Evolutionary conservation across 371 early-diverging fungal species (phyloP).

Genomic region (Mortierella sp.): DNA sequence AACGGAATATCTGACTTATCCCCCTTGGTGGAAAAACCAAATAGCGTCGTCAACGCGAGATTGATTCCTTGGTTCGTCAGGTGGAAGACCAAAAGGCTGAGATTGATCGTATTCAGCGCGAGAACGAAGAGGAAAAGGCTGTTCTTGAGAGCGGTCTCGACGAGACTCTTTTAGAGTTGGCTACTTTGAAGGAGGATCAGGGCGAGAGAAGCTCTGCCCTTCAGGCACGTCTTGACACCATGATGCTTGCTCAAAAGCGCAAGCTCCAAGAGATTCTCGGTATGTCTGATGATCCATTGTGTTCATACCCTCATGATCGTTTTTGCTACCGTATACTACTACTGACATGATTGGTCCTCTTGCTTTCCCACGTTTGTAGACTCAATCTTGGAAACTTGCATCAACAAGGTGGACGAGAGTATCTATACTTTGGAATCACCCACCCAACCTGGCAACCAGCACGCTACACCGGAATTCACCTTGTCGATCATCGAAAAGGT

Average conservation of each 20-base stretch:
- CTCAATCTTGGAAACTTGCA: slow-evolving; percentile 87
- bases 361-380: slow-evolving; percentile 60
- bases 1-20: not conserved
- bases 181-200: slow-evolving; percentile 52
- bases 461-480: slow-evolving; percentile 91
- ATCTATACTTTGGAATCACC: slow-evolving; percentile 87
- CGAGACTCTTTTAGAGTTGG: slow-evolving; percentile 89
- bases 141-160: slow-evolving; percentile 95
- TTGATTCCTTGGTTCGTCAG: slow-evolving; percentile 74
- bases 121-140: slow-evolving; percentile 90
- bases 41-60: slow-evolving; percentile 60
- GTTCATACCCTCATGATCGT: not conserved
- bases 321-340: not conserved
- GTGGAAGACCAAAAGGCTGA: slow-evolving; percentile 78
- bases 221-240: slow-evolving; percentile 71
- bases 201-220: slow-evolving; percentile 56
- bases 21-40: not conserved
- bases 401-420: slow-evolving; percentile 86
- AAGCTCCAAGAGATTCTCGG: slow-evolving; percentile 86
- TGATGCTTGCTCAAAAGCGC: slow-evolving; percentile 73
- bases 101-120: slow-evolving; percentile 67
- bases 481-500: slow-evolving; percentile 91
- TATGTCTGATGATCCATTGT: slow-evolving; percentile 20
- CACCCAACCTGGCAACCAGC: slow-evolving; percentile 83
- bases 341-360: not conserved